Base-by-base conservation (phyloP, 1,284 basidiomycete genomes). In the Leucoagaricus sp. region DNA sequence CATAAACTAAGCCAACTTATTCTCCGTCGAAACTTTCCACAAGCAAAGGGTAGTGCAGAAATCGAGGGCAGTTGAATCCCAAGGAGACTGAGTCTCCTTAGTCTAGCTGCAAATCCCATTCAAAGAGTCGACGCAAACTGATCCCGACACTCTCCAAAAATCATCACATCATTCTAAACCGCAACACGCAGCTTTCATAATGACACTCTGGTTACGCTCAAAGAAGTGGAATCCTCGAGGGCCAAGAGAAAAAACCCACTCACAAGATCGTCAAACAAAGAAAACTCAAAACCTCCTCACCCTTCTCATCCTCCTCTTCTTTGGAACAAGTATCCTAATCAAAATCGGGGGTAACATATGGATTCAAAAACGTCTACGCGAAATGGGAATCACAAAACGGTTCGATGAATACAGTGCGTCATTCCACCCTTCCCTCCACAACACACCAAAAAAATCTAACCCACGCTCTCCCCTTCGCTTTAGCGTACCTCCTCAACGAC, bases 291-390 rank as follows among this genome's bases (percentile, higher is more conserved):
- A 36, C 21, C 45, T 53, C 50, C 49, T 63, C 21, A 60, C 58
- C 28, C 36, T 50, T 29, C 8, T 66, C 15, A 64, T 61, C 44
- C 49, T 64, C 40, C 6, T 64, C 2, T 53, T 67, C 6, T 53
- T 66, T 23, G 59, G 57, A 3, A 47, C 62, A 34, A 67, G 63
- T 52, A 41, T 67, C 23, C 12, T 60, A 21, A 48, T 65, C 42
- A 67, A 67, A 50, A 40, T 65, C 19, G 57, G 49, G 19, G 63
- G 63, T 19, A 61, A 58, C 28, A 52, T 63, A 40, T 66, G 62
- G 63, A 58, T 67, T 41, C 58, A 61, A 42, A 58, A 51, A 25
- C 60, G 60, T 34, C 48, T 65, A n/a, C 44, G 23, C 3, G 28
- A 56, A 29, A 44, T 38, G 36, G 36, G 36, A 6, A n/a, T 49